Conservation (phyloP, 2,329 filamentous ascomycete genomes). For the Sporothrix humicola region DNA sequence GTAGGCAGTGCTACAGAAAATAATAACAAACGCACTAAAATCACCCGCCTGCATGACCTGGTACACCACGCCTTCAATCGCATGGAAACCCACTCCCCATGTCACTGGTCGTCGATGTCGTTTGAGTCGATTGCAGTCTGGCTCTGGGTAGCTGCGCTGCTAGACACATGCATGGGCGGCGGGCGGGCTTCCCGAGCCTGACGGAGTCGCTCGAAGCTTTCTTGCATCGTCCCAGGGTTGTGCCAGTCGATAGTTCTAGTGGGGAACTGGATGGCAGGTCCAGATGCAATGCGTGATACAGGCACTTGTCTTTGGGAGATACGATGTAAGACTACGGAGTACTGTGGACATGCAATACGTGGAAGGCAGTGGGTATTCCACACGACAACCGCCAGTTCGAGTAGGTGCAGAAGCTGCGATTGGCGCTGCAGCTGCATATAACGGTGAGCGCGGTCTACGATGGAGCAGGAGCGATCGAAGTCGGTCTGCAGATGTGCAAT, state of each 20-base stretch:
- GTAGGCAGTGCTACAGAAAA: slow-evolving; percentile 12
- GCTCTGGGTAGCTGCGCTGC: slow-evolving; percentile 1
- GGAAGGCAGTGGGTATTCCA: not conserved
- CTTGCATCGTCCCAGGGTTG: not conserved
- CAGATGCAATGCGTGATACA: slow-evolving; percentile 3
- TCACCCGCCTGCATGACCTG: slow-evolving; percentile 2
- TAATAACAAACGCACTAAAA: slow-evolving; percentile 25
- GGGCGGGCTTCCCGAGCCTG: slow-evolving; percentile 11
- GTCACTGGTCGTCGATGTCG: not conserved
- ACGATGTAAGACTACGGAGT: no score
- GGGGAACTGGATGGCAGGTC: not conserved
- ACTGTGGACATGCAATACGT: not conserved
- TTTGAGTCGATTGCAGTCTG: not conserved
- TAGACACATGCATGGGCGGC: slow-evolving; percentile 12
- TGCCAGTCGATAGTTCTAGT: slow-evolving; percentile 9
- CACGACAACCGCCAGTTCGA: not conserved
- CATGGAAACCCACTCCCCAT: not conserved
- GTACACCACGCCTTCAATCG: not conserved
- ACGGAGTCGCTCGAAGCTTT: slow-evolving; percentile 15
- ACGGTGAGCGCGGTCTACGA: not conserved
- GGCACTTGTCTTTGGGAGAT: no score
- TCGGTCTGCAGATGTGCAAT: no score
- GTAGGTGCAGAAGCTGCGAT: not conserved
- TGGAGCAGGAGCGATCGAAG: slow-evolving; percentile 3
- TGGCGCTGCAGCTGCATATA: not conserved